Evolutionary conservation across 2,329 filamentous ascomycete species (phyloP).

Genomic region (Botrytis hyacinthi): DNA sequence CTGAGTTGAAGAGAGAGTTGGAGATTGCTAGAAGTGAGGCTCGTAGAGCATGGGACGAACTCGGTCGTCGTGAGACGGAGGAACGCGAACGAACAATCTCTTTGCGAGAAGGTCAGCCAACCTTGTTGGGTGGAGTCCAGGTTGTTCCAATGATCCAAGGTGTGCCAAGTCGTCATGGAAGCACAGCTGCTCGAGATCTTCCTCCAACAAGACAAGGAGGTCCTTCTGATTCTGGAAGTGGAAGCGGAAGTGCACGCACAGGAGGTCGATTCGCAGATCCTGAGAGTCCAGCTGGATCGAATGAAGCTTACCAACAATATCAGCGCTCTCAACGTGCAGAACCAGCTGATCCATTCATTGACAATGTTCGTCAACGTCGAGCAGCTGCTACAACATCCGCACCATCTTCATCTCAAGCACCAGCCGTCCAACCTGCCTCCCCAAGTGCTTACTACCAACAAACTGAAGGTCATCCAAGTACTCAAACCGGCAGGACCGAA

Average conservation of each 20-base stretch:
- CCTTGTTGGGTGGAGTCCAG: conserved; percentile 87
- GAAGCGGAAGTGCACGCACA: conserved; percentile 22
- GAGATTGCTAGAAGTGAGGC: conserved; percentile 96
- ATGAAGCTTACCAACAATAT: conserved; percentile 34
- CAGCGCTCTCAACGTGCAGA: conserved; percentile 47
- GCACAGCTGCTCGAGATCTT: conserved; percentile 41
- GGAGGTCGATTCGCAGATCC: conserved; percentile 29
- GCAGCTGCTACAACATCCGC: conserved; percentile 25
- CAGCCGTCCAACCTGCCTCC: conserved; percentile 45
- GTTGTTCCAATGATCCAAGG: conserved; percentile 89
- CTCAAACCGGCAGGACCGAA: conserved; percentile 27
- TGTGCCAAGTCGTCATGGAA: conserved; percentile 55
- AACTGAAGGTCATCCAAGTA: conserved; percentile 38
- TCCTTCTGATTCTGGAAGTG: conserved; percentile 40
- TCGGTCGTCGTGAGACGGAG: conserved; percentile 88
- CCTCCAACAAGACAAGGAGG: conserved; percentile 48
- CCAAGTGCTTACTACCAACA: conserved; percentile 46
- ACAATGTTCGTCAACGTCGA: conserved; percentile 40
- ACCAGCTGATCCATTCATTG: conserved; percentile 63
- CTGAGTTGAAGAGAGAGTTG: conserved; percentile 88
- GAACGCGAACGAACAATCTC: conserved; percentile 83
- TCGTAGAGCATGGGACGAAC: conserved; percentile 92
- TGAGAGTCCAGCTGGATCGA: conserved; percentile 23
- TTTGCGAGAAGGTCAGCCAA: conserved; percentile 84
- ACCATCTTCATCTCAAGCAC: conserved; percentile 39